Evolutionary conservation across 768 basidiomycete genomes (phyloP).

Genomic region (Tylopilus felleus): DNA sequence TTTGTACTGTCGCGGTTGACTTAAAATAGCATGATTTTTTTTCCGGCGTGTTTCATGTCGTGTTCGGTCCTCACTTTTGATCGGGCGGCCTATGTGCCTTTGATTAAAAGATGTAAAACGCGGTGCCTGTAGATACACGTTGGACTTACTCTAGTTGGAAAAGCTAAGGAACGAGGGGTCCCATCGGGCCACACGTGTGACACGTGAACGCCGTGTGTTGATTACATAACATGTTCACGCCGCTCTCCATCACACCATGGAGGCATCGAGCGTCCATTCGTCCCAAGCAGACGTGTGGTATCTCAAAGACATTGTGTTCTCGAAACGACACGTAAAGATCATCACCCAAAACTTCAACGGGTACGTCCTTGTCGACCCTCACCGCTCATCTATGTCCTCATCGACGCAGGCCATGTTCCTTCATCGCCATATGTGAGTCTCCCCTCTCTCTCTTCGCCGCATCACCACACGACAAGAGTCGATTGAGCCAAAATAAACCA

Average conservation of each 20-base stretch:
- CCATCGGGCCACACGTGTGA: no score
- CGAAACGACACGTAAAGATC: conserved; percentile 46
- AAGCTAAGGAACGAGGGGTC: no score
- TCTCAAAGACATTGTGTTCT: conserved; percentile 63
- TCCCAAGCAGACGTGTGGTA: conserved; percentile 64
- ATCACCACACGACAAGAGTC: no score
- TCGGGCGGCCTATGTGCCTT: not conserved
- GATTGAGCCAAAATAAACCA: not conserved
- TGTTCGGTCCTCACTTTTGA: no score
- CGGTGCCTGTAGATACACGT: not conserved
- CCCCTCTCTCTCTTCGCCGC: not conserved
- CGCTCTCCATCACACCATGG: not conserved
- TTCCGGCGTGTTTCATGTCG: not conserved
- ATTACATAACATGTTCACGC: not conserved
- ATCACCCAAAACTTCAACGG: conserved; percentile 85
- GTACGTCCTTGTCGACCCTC: conserved; percentile 35
- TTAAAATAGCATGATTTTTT: not conserved
- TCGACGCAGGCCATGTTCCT: conserved; percentile 89
- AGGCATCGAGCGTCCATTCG: conserved; percentile 17
- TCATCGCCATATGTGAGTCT: conserved; percentile 80
- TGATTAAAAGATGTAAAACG: not conserved
- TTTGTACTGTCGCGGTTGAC: not conserved
- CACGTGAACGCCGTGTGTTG: not conserved
- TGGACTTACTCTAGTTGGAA: no score
- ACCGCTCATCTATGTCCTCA: not conserved